A percentile compares a stretch with the other conserved stretches of the same genome.
These are phyloP conservation scores for Vitis riparia DNA, from an alignment of 164 flowering plant species.

Conservation along the genomic window DNA sequence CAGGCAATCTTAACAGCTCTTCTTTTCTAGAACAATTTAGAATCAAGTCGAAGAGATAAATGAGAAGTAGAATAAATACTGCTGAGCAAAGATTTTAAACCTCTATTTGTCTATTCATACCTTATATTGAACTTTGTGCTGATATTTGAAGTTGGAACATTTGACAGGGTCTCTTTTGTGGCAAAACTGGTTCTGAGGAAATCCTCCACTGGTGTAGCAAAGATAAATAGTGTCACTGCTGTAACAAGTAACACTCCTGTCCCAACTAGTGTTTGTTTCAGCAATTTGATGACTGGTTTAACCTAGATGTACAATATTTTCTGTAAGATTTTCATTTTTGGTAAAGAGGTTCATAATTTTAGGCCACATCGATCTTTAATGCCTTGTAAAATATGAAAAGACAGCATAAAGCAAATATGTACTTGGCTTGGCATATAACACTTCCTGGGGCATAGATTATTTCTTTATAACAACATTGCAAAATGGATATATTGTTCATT, in stretches of 20 bases:
- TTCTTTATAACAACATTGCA: too few relatives aligned
- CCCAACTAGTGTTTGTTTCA: conserved; percentile 90
- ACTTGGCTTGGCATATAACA: too few relatives aligned
- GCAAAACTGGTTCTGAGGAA: conserved; percentile 43
- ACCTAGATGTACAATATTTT: conserved; percentile 43
- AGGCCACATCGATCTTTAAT: too few relatives aligned
- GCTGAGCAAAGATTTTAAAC: not conserved
- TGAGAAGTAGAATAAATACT: not conserved
- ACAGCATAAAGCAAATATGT: too few relatives aligned
- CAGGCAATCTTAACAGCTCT: conserved; percentile 72
- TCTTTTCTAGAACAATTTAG: conserved; percentile 49
- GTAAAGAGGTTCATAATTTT: not conserved
- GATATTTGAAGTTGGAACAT: conserved; percentile 34
- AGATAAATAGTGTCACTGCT: conserved; percentile 60
- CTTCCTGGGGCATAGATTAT: too few relatives aligned
- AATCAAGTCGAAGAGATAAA: conserved; percentile 1
- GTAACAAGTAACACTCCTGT: conserved; percentile 82
- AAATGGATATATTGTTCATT: not conserved
- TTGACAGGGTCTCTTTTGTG: conserved; percentile 30
- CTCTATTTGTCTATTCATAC: conserved; percentile 25
- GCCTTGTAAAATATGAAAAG: too few relatives aligned
- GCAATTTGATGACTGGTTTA: conserved; percentile 86
- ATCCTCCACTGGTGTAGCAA: conserved; percentile 79
- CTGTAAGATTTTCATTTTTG: not conserved
- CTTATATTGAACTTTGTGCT: conserved; percentile 52